Conservation (phyloP, 352 stramenopile species). For the Pythium aristosporum region DNA sequence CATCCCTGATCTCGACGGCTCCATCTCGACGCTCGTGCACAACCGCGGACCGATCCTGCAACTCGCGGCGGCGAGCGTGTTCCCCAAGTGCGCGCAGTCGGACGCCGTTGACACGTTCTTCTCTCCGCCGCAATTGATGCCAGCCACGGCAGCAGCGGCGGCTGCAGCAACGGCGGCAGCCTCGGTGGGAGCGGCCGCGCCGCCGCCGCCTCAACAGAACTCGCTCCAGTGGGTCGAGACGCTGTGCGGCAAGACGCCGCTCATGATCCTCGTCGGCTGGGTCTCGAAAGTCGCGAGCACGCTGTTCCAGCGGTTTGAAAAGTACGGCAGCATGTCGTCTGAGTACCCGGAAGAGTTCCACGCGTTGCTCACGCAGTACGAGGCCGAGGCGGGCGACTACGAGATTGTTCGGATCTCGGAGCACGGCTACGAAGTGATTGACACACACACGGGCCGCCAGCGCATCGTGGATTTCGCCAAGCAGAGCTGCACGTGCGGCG, state of each 20-base stretch:
- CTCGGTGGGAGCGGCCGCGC: not conserved
- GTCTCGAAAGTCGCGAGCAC: slow-evolving; percentile 76
- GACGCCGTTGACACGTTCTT: slow-evolving; percentile 65
- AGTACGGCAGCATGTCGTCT: slow-evolving; percentile 67
- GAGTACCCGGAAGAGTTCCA: slow-evolving; percentile 81
- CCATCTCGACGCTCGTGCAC: slow-evolving; percentile 58
- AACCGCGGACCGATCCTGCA: slow-evolving; percentile 60
- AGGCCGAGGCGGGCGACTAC: slow-evolving; percentile 51
- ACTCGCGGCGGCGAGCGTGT: slow-evolving; percentile 38
- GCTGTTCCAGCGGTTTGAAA: slow-evolving; percentile 71
- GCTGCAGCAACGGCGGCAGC: too few species aligned
- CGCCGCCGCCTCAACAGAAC: slow-evolving; percentile 3
- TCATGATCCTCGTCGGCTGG: slow-evolving; percentile 82
- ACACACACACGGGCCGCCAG: slow-evolving; percentile 58
- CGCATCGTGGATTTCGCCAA: slow-evolving; percentile 76
- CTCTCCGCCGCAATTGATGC: slow-evolving; percentile 14
- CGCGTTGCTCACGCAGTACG: slow-evolving; percentile 58
- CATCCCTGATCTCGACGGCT: slow-evolving; percentile 56
- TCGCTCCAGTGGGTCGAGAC: slow-evolving; percentile 63
- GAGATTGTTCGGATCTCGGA: slow-evolving; percentile 71
- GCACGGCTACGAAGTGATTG: slow-evolving; percentile 75
- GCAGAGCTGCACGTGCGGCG: slow-evolving; percentile 72
- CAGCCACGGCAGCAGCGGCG: not conserved
- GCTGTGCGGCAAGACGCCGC: slow-evolving; percentile 58
- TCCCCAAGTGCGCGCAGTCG: slow-evolving; percentile 56